These are phyloP conservation scores for Amauroascus verrucosus DNA, from an alignment of 2,329 filamentous ascomycete species.

Conservation along the genomic window DNA sequence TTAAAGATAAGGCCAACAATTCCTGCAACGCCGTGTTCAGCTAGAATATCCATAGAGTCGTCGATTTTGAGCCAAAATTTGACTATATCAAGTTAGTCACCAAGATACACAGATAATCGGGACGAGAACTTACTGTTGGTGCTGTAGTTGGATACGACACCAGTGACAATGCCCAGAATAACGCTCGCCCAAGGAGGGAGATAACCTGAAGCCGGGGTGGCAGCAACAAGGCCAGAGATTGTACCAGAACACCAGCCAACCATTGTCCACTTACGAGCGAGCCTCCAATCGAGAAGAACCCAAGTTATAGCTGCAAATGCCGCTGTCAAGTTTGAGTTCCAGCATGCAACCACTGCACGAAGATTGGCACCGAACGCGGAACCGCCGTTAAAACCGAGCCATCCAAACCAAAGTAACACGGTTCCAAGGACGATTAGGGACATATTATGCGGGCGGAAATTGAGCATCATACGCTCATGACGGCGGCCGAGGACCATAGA, in stretches of 20 bases:
- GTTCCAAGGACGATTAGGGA: constrained; percentile 94
- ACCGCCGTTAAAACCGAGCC: constrained; percentile 97
- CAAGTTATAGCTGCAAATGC: constrained; percentile 88
- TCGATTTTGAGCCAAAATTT: constrained; percentile 71
- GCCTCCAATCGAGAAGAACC: constrained; percentile 90
- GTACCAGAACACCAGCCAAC: constrained; percentile 87
- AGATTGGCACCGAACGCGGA: constrained; percentile 90
- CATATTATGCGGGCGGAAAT: constrained; percentile 98
- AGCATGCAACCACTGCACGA: constrained; percentile 90
- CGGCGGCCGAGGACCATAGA: constrained; percentile 90
- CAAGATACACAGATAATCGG: constrained; percentile 6
- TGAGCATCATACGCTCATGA: constrained; percentile 99
- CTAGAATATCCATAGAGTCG: constrained; percentile 83
- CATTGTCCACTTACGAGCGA: constrained; percentile 89
- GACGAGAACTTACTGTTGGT: constrained; percentile 62
- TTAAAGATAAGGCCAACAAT: constrained; percentile 72
- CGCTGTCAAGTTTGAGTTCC: constrained; percentile 91
- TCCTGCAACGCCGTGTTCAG: constrained; percentile 76
- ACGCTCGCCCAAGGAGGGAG: constrained; percentile 58
- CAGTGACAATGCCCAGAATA: constrained; percentile 51
- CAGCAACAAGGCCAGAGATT: constrained; percentile 78
- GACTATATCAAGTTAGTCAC: constrained; percentile 32
- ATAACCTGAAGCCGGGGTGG: constrained; percentile 73
- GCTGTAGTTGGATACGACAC: constrained; percentile 66
- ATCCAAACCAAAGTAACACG: constrained; percentile 94